Conservation (phyloP, 2,329 filamentous ascomycete species). For the Aspergillus floridensis region DNA sequence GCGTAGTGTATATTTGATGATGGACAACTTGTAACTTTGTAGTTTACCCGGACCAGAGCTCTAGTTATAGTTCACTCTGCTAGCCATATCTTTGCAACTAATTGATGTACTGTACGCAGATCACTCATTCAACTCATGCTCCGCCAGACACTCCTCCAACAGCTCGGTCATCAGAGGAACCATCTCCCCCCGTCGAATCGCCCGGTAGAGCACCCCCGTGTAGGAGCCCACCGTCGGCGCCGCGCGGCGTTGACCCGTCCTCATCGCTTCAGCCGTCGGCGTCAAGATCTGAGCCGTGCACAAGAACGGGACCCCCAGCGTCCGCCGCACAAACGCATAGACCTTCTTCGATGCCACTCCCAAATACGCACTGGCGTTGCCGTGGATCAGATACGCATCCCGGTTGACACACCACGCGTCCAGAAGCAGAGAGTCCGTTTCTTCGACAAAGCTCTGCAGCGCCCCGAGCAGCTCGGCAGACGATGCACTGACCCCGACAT, state of each 20-base stretch:
- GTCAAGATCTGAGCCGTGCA: not conserved
- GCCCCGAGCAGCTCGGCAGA: not conserved
- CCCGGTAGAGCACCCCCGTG: not conserved
- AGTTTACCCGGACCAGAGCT: too few relatives aligned
- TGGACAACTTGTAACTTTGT: too few relatives aligned
- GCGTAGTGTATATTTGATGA: not conserved
- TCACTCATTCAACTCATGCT: not conserved
- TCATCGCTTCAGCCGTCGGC: not conserved
- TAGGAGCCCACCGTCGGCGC: not conserved
- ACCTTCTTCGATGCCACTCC: not conserved
- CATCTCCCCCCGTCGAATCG: not conserved
- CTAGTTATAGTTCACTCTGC: too few relatives aligned
- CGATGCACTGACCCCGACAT: not conserved
- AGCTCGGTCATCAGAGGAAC: not conserved
- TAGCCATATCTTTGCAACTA: too few relatives aligned
- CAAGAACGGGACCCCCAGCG: not conserved
- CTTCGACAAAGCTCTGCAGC: not conserved
- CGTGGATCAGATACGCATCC: not conserved
- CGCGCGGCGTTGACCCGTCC: not conserved
- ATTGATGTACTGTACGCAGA: too few relatives aligned
- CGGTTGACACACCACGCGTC: not conserved
- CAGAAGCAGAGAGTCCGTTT: not conserved
- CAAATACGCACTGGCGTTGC: not conserved
- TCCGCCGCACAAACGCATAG: constrained; percentile 1
- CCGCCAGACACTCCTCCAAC: not conserved